Base-by-base conservation (phyloP, 2,329 filamentous ascomycete species). In the Talaromyces marneffei region DNA sequence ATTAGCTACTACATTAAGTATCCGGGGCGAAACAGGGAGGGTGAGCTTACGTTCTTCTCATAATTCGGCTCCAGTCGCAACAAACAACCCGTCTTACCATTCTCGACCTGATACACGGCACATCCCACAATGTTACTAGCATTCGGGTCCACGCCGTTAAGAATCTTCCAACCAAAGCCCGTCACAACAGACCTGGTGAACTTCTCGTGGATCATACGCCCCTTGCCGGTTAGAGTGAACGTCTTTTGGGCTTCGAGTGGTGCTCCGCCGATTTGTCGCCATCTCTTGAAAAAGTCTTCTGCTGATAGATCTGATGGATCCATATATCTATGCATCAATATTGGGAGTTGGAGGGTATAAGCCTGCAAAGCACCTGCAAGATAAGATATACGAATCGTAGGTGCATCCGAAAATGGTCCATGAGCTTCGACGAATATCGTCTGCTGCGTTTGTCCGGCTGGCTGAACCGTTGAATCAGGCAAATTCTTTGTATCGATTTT, bases 261-360 rank as follows among this genome's bases (percentile, higher is more conserved):
- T 1, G 86, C 85, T 4, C 90, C 91, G 12, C 94, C 94, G 68
- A 99, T 97, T 77, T 99, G 94, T 81, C 96, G 95, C 94, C 94
- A 99, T 57, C 95, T 84, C 81, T 95, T 97, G 84, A 99, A 99
- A 77, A 97, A 99, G 72, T 99, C 94, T 57, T 99, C 94, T 0
- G 88, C 86, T 6, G 85, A 85, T 40, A 99, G 80, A 61, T 94
- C 88, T 0, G 94, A 92, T 0, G 90, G 86, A 65, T 97, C 92
- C 92, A 97, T 97, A 72, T 96, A 99, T 74, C 97, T 96, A 77
- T 97, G 93, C 59, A 93, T 85, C 0, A 90, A 81, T 3, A 99
- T 85, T 0, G 94, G 94, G 4, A 99, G 82, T 74, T 95, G 93
- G 42, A 99, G 80, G 0, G 94, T 99, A 40, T 97, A 80, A 1